phyloP scores from a whole-genome alignment of 805 yeast species.

The Spathaspora sp. region DNA sequence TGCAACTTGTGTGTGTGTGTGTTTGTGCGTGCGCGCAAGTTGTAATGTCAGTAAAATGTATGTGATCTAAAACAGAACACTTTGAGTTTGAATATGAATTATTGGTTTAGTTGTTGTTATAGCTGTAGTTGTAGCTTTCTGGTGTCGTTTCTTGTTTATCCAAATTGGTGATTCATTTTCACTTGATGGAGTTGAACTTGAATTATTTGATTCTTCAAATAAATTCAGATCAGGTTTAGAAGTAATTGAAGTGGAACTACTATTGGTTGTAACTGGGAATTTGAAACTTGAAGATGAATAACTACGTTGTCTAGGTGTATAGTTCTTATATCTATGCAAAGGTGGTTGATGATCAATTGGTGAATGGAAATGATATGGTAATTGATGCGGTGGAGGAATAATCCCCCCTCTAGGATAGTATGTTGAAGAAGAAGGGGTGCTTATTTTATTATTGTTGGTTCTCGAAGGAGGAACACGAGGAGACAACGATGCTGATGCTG shows the following conservation, averaged over 20 bases:
- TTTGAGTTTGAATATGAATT: neutral
- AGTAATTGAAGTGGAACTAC: constrained; percentile 22
- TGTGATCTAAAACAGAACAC: neutral
- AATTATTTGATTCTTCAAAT: neutral
- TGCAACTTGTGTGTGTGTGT: neutral
- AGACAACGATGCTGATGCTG: neutral
- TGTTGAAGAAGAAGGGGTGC: neutral
- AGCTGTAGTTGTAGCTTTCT: too few relatives aligned
- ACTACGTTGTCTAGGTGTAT: neutral
- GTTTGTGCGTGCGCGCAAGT: neutral
- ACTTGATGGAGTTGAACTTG: constrained; percentile 28
- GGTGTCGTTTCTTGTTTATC: neutral
- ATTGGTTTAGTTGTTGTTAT: neutral
- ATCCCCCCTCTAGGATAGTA: neutral
- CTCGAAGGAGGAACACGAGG: neutral
- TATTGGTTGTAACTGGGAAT: constrained; percentile 9
- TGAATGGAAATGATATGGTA: constrained; percentile 3
- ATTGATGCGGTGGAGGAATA: neutral
- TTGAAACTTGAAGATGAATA: neutral
- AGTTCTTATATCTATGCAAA: neutral
- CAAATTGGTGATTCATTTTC: constrained; percentile 18
- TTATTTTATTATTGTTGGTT: constrained; percentile 1
- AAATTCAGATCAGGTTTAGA: neutral
- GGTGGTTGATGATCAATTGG: neutral
- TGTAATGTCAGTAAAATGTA: neutral